These are phyloP conservation scores for Colletotrichum simmondsii DNA, from an alignment of 2,329 filamentous ascomycete genomes.

Conservation along the genomic window DNA sequence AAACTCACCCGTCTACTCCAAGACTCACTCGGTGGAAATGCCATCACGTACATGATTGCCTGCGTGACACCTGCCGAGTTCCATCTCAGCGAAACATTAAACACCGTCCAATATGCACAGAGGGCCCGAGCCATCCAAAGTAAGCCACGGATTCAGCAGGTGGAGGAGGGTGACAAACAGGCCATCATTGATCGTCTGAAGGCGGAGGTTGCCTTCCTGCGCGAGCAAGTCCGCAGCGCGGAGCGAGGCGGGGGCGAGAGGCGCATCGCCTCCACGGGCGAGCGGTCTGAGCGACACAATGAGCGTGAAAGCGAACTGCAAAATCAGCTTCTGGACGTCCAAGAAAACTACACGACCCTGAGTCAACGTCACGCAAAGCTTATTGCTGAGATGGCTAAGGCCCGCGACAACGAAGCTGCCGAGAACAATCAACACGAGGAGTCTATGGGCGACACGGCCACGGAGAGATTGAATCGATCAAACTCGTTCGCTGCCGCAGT, in stretches of 20 bases:
- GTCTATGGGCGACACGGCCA: conserved; percentile 79
- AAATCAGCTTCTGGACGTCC: conserved; percentile 89
- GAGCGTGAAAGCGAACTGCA: conserved; percentile 92
- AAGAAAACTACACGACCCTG: conserved; percentile 93
- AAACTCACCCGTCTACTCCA: conserved; percentile 93
- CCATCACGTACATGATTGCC: conserved; percentile 99
- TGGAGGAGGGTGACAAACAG: conserved; percentile 94
- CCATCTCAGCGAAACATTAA: conserved; percentile 95
- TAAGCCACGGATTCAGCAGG: conserved; percentile 94
- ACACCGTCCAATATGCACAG: conserved; percentile 97
- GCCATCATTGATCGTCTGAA: conserved; percentile 93
- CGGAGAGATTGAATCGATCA: conserved; percentile 90
- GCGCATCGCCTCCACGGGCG: conserved; percentile 64
- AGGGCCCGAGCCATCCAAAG: conserved; percentile 96
- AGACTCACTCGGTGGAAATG: conserved; percentile 95
- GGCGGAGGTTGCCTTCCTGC: conserved; percentile 91
- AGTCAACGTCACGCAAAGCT: conserved; percentile 95
- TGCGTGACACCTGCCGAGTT: conserved; percentile 98
- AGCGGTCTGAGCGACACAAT: conserved; percentile 81
- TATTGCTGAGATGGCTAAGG: conserved; percentile 91
- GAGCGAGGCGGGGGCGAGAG: conserved; percentile 70
- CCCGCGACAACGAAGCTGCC: conserved; percentile 74
- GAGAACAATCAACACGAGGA: conserved; percentile 71
- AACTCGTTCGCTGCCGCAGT: conserved; percentile 97
- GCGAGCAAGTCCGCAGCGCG: conserved; percentile 91